Evolutionary conservation across 2,329 filamentous ascomycete genomes (phyloP).

Genomic region (Aspergillus jensenii): DNA sequence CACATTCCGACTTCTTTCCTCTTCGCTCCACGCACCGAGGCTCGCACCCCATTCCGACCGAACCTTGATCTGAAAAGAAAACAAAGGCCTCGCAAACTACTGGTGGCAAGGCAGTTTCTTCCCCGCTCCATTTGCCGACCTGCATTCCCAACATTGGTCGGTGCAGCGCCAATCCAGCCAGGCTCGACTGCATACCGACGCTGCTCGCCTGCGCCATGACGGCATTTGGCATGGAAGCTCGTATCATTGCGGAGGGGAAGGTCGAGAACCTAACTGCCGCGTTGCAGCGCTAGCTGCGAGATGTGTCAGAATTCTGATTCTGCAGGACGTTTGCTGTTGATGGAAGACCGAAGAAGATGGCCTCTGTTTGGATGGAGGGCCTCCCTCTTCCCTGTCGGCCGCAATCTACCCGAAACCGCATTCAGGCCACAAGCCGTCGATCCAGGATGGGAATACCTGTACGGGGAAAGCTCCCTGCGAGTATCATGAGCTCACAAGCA

Average conservation of each 20-base stretch:
- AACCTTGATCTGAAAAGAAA: background rate
- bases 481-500: background rate
- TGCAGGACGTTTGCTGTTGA: background rate
- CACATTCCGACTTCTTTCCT: background rate
- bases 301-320: constrained; percentile 3
- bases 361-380: background rate
- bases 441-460: background rate
- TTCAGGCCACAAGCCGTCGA: background rate
- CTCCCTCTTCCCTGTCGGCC: background rate
- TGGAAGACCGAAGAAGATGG: background rate
- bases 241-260: constrained; percentile 1
- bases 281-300: background rate
- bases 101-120: background rate
- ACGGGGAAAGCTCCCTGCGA: background rate
- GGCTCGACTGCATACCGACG: background rate
- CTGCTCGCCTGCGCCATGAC: background rate
- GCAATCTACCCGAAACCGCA: background rate
- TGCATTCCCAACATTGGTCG: background rate
- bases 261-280: background rate
- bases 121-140: background rate
- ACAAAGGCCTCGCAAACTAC: background rate
- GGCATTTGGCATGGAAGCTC: background rate
- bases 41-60: background rate
- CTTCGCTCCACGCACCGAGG: background rate
- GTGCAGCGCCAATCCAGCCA: background rate